Base-by-base conservation (phyloP, 306 rosid genomes). In the Begonia peltatifolia region DNA sequence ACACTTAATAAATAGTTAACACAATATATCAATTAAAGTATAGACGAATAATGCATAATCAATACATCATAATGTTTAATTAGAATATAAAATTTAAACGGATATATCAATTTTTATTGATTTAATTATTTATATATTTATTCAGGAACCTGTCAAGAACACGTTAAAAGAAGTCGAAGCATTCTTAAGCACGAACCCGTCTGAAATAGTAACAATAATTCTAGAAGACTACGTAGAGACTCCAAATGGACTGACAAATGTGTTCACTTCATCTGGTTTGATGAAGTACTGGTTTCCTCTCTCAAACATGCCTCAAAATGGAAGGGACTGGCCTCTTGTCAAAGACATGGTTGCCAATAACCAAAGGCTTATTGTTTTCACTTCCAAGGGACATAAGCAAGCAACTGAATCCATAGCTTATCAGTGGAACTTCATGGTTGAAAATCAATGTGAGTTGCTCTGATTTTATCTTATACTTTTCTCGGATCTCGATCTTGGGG, bases 371-470 rank as follows among this genome's bases (percentile, higher is more conserved):
- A 46, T 87, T 4, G 93, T 80, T 9, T 83, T 87, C 71, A 80
- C 95, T 64, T 87, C 95, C 1, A 51, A 46, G 20, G 60, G 13
- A 53, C 56, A 76, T 10, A 87, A 82, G 57, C 83, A 87, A 68
- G 62, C 74, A 62, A 65, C 70, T 12, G 95, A 86, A 73, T 88
- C 87, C 51, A 82, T 86, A 55, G 93, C 95, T 12, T 82, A 82
- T 62, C 93, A 79, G 63, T 86, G 93, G 95, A 79, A 75, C 58
- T 89, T 77, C 79, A 86, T 86, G 88, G 88, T 86, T 59, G 93
- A 82, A 61, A 86, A 86, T 57, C 84, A 77, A 52, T 86, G 95
- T 86, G 75, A 71, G 76, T 18, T 68, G 12, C 36, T 9, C 14
- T 0, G 38, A 5, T 30, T 30, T 30, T 30, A 30, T 30, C 38